Conservation (phyloP, 2,329 filamentous ascomycete species). For the Ophiostoma sp. region DNA sequence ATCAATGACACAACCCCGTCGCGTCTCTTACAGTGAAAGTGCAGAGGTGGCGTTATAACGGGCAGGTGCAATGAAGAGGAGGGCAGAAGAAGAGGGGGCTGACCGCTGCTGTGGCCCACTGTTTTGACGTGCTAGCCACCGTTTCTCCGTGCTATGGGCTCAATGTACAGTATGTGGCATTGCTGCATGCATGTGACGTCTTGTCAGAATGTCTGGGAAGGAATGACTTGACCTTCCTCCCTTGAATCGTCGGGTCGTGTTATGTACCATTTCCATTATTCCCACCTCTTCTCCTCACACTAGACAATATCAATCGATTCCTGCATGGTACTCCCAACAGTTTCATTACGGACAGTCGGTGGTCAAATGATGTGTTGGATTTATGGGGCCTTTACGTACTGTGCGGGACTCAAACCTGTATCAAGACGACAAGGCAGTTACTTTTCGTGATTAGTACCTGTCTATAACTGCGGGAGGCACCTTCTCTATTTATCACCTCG, state of each 20-base stretch:
- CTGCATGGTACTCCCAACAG: neutral
- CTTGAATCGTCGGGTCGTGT: neutral
- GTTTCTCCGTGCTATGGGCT: conserved; percentile 2
- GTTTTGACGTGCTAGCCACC: conserved; percentile 9
- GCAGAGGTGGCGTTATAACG: neutral
- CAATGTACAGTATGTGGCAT: neutral
- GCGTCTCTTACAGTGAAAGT: neutral
- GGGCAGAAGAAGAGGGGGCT: neutral
- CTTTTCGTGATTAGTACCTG: neutral
- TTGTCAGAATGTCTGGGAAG: neutral
- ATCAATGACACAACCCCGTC: conserved; percentile 6
- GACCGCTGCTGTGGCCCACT: neutral
- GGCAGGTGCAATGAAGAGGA: neutral
- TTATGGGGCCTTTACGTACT: neutral
- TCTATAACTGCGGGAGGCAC: neutral
- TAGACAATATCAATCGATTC: neutral
- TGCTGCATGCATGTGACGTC: conserved; percentile 3
- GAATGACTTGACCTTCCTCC: neutral
- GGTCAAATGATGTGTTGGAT: neutral
- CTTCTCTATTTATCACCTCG: neutral
- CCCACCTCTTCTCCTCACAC: conserved; percentile 1
- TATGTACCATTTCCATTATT: neutral
- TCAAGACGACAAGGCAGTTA: neutral
- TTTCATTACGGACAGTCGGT: neutral
- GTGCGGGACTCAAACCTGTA: neutral